Percentiles rank a stretch among this genome's conserved stretches.
Evolutionary conservation across 306 rosid genomes (phyloP).

Genomic region (Trichosanthes truncata): DNA sequence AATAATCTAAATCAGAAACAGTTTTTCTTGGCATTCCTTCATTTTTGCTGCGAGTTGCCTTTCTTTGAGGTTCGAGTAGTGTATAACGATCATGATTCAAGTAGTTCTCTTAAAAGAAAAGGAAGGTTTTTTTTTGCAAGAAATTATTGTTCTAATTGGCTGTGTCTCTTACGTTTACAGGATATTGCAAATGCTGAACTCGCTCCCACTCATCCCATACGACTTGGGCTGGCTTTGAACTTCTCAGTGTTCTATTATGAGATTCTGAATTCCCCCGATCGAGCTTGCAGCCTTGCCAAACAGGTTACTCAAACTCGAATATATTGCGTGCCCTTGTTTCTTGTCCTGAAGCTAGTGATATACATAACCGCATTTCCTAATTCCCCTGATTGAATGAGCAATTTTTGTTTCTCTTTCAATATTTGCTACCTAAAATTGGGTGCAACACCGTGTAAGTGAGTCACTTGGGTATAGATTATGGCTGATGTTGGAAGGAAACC

Average conservation of each 20-base stretch:
- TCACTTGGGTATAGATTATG: neutral
- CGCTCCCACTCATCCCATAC: conserved; percentile 94
- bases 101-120: neutral
- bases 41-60: neutral
- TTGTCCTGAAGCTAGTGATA: neutral
- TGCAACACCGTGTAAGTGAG: neutral
- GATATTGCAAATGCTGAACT: conserved; percentile 85
- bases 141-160: neutral
- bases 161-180: conserved; percentile 23
- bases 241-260: conserved; percentile 94
- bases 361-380: neutral
- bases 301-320: conserved; percentile 51
- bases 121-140: neutral
- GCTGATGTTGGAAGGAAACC: neutral
- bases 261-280: conserved; percentile 96
- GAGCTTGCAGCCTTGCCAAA: conserved; percentile 96
- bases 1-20: neutral
- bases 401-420: neutral
- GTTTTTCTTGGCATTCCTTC: neutral
- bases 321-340: neutral
- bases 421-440: neutral
- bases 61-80: neutral
- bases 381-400: neutral
- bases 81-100: neutral
- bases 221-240: conserved; percentile 95